These are phyloP conservation scores for maize (Zea mays) DNA, from an alignment of 176 grass and related monocot genomes.

Conservation along the genomic window DNA sequence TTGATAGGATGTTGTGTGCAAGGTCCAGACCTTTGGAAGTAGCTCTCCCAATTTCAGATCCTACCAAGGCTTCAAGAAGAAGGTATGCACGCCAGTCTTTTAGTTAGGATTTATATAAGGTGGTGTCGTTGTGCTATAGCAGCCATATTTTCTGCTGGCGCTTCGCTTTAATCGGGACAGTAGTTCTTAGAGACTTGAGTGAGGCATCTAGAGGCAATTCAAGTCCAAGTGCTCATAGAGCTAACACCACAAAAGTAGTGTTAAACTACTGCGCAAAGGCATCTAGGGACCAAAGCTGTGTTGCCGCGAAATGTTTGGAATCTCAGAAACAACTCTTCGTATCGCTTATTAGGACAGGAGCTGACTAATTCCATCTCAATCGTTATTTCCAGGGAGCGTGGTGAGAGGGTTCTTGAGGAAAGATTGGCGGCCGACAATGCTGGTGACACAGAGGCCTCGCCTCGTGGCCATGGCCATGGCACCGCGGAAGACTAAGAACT, in stretches of 20 bases:
- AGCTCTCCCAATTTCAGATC: constrained; percentile 77
- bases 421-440: constrained; percentile 57
- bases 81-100: constrained; percentile 42
- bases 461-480: constrained; percentile 20
- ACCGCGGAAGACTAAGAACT: constrained; percentile 48
- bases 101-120: neutral
- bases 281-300: neutral
- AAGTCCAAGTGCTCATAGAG: neutral
- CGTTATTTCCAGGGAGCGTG: constrained; percentile 59
- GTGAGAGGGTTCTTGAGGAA: constrained; percentile 90
- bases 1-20: constrained; percentile 69
- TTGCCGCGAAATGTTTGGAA: neutral
- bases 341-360: neutral
- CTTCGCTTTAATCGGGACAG: neutral
- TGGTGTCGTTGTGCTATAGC: neutral
- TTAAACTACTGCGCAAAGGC: neutral
- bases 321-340: neutral
- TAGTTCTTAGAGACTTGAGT: neutral
- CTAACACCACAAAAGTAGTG: neutral
- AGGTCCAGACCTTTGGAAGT: constrained; percentile 64
- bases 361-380: neutral
- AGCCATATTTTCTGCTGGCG: neutral
- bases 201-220: neutral
- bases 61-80: constrained; percentile 78
- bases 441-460: constrained; percentile 45